A percentile compares a stretch with the other conserved stretches of the same genome.
phyloP scores from a whole-genome alignment of 1,284 basidiomycete species.

The Clitocybe nebularis region DNA sequence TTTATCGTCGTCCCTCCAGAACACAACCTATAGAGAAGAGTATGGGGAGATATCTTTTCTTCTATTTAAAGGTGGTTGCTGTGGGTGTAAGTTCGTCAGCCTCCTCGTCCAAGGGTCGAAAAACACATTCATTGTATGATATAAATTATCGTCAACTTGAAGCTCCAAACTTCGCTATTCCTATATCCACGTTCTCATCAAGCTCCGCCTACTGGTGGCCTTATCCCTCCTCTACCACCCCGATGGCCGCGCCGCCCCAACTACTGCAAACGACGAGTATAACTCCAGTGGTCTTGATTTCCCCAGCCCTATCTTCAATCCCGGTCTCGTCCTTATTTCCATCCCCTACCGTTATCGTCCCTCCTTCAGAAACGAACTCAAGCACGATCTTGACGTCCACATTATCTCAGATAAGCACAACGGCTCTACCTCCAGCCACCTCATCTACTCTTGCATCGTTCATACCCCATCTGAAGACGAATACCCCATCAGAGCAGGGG shows the following conservation, averaged over 20 bases:
- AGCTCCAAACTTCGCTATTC: conserved; percentile 4
- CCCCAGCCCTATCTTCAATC: conserved; percentile 1
- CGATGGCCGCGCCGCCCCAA: conserved; percentile 8
- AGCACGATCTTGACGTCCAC: conserved; percentile 1
- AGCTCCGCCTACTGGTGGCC: conserved; percentile 25
- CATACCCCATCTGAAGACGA: conserved; percentile 6
- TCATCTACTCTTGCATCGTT: conserved; percentile 9
- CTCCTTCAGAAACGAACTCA: conserved; percentile 1
- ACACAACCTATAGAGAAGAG: conserved; percentile 22
- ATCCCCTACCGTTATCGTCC: not conserved
- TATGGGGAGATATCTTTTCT: not conserved
- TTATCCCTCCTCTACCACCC: conserved; percentile 20
- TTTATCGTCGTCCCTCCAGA: conserved; percentile 37
- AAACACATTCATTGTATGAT: conserved; percentile 10
- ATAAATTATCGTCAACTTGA: conserved; percentile 19
- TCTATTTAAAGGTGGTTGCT: conserved; percentile 6
- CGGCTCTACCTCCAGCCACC: conserved; percentile 11
- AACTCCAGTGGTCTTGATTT: conserved; percentile 5
- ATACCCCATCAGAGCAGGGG: conserved; percentile 4
- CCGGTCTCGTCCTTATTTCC: conserved; percentile 7
- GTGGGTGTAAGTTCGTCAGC: conserved; percentile 5
- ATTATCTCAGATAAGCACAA: conserved; percentile 10
- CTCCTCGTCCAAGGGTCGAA: conserved; percentile 4
- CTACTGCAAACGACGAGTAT: conserved; percentile 6
- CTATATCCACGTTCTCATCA: conserved; percentile 9